These are phyloP conservation scores for Trichoderma asperelloides DNA, from an alignment of 495 filamentous ascomycete genomes.

Conservation along the genomic window DNA sequence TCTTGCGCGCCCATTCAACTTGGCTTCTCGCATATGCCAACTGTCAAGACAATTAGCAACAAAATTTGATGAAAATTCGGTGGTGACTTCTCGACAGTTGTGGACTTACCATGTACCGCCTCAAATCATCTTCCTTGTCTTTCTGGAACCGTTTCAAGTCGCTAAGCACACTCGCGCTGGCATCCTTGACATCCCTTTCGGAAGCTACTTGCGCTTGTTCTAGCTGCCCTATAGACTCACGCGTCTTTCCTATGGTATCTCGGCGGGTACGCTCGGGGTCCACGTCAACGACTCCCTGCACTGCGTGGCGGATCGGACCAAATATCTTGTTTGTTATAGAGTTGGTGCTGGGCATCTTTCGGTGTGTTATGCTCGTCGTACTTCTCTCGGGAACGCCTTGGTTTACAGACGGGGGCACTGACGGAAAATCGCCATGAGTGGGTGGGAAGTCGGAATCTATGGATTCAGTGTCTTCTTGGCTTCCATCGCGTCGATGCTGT, in stretches of 20 bases:
- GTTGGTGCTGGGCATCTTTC: slow-evolving; percentile 66
- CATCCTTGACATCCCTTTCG: slow-evolving; percentile 84
- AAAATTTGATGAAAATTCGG: slow-evolving; percentile 8
- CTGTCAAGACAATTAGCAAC: slow-evolving; percentile 38
- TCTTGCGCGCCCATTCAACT: slow-evolving; percentile 97
- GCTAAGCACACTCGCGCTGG: slow-evolving; percentile 72
- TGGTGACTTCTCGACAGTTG: background rate
- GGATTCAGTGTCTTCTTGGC: slow-evolving; percentile 62
- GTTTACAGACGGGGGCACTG: slow-evolving; percentile 50
- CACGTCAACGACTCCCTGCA: slow-evolving; percentile 91
- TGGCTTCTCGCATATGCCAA: slow-evolving; percentile 89
- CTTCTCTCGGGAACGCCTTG: slow-evolving; percentile 42
- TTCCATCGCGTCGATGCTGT: slow-evolving; percentile 39
- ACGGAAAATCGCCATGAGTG: slow-evolving; percentile 62
- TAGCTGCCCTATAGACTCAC: slow-evolving; percentile 63
- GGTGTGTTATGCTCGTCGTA: slow-evolving; percentile 41
- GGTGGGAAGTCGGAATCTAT: slow-evolving; percentile 94
- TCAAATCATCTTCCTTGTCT: slow-evolving; percentile 91
- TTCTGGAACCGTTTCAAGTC: slow-evolving; percentile 87
- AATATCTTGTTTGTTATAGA: slow-evolving; percentile 92
- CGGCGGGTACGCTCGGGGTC: slow-evolving; percentile 88
- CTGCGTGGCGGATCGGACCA: slow-evolving; percentile 84
- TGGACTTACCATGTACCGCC: slow-evolving; percentile 79
- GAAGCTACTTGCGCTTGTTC: slow-evolving; percentile 83
- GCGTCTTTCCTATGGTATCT: slow-evolving; percentile 91